Evolutionary conservation across 371 early-diverging fungal genomes (phyloP).

Genomic region (Rhizomucor miehei): DNA sequence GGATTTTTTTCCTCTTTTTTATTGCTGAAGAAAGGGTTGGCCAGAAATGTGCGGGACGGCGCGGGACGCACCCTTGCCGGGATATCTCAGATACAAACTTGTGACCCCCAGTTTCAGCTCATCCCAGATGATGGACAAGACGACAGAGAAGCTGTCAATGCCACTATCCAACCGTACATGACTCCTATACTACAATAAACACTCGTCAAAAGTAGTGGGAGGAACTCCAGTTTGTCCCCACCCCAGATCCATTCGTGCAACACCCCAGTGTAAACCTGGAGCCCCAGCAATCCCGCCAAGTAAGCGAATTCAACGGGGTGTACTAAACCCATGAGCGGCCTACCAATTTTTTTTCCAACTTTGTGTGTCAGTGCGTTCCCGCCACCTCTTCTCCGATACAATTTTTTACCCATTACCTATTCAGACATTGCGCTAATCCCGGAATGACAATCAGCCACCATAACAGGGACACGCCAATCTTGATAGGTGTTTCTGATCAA

Average conservation of each 20-base stretch:
- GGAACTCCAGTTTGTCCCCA: conserved; percentile 56
- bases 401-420: conserved; percentile 25
- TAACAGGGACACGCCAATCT: conserved; percentile 46
- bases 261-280: conserved; percentile 61
- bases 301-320: conserved; percentile 58
- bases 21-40: too few relatives aligned
- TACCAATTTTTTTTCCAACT: conserved; percentile 7
- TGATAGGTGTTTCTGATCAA: conserved; percentile 62
- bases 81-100: too few relatives aligned
- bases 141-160: conserved; percentile 31
- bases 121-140: too few relatives aligned
- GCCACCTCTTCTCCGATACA: too few relatives aligned
- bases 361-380: too few relatives aligned
- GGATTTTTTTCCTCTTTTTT: too few relatives aligned
- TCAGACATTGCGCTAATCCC: conserved; percentile 43
- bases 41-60: too few relatives aligned
- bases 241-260: conserved; percentile 56
- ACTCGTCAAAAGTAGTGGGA: conserved; percentile 83
- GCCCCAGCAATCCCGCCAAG: conserved; percentile 58
- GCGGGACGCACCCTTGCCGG: too few relatives aligned
- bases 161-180: conserved; percentile 67
- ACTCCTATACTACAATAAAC: conserved; percentile 79
- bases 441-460: conserved; percentile 58
- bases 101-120: too few relatives aligned
- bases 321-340: conserved; percentile 26